Percentiles rank a stretch among this genome's conserved stretches.
Conservation (phyloP, 2,329 filamentous ascomycete genomes). For the Nemania sp. region DNA sequence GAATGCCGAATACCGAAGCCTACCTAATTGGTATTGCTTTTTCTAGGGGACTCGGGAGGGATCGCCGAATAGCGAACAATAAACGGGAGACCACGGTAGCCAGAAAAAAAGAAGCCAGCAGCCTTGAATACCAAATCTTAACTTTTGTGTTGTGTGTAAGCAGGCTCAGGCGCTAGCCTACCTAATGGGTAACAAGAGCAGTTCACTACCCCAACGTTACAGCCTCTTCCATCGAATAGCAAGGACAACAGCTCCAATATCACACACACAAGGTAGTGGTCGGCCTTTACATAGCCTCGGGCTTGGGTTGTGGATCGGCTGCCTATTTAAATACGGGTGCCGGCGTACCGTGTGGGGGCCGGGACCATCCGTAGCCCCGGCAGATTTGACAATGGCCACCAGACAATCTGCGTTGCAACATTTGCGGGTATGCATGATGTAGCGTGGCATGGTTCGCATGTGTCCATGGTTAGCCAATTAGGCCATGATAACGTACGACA, state of each 20-base stretch:
- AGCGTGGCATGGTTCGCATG: background rate
- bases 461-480: background rate
- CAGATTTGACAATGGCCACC: conserved; percentile 11
- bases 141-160: background rate
- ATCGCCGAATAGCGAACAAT: background rate
- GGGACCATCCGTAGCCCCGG: conserved; percentile 21
- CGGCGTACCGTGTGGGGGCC: conserved; percentile 14
- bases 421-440: conserved; percentile 10
- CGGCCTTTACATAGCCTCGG: background rate
- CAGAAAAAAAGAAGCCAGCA: too few relatives aligned
- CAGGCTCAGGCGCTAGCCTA: background rate
- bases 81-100: background rate
- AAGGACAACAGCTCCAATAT: background rate
- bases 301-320: background rate
- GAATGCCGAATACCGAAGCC: conserved; percentile 14
- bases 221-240: background rate
- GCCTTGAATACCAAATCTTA: too few relatives aligned
- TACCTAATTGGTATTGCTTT: conserved; percentile 1
- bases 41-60: background rate
- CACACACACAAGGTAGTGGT: conserved; percentile 12
- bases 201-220: background rate
- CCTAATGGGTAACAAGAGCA: background rate
- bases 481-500: background rate
- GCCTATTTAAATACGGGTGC: background rate
- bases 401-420: background rate